Evolutionary conservation across 805 yeast species (phyloP).

Genomic region (Kodamaea hsintzibuensis): DNA sequence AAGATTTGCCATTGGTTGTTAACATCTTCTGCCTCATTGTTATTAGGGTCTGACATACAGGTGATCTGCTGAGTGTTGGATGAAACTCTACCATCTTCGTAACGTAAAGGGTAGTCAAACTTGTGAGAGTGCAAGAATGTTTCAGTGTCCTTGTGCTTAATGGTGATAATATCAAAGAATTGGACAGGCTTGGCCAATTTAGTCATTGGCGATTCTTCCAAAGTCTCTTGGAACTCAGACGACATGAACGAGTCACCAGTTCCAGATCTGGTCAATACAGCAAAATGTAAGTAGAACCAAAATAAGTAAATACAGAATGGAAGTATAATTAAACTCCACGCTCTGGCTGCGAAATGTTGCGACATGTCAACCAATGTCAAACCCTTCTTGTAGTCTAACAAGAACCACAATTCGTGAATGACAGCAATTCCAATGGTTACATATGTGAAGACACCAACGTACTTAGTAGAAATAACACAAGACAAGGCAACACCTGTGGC

Average conservation of each 20-base stretch:
- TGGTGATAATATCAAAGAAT: constrained; percentile 72
- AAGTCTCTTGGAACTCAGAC: constrained; percentile 90
- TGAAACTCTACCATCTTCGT: constrained; percentile 94
- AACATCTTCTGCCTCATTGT: constrained; percentile 38
- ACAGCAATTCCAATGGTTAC: constrained; percentile 88
- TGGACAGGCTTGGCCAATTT: constrained; percentile 69
- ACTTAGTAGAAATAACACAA: constrained; percentile 91
- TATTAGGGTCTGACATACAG: constrained; percentile 48
- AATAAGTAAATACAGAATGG: constrained; percentile 82
- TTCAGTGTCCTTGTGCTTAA: constrained; percentile 78
- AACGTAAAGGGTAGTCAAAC: constrained; percentile 79
- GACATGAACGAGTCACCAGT: constrained; percentile 96
- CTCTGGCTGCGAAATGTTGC: constrained; percentile 75
- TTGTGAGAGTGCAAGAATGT: constrained; percentile 83
- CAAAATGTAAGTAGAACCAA: constrained; percentile 93
- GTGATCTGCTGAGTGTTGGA: constrained; percentile 96
- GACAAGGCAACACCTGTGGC: constrained; percentile 85
- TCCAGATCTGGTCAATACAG: constrained; percentile 79
- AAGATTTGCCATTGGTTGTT: constrained; percentile 87
- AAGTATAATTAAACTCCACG: constrained; percentile 66
- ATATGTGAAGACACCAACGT: constrained; percentile 93
- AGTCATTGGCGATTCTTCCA: constrained; percentile 80
- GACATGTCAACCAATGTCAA: constrained; percentile 55
- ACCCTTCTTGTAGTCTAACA: constrained; percentile 72
- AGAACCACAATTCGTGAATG: constrained; percentile 79